These are phyloP conservation scores for Yueomyces sp. DNA, from an alignment of 1,139 yeast genomes.

Conservation along the genomic window DNA sequence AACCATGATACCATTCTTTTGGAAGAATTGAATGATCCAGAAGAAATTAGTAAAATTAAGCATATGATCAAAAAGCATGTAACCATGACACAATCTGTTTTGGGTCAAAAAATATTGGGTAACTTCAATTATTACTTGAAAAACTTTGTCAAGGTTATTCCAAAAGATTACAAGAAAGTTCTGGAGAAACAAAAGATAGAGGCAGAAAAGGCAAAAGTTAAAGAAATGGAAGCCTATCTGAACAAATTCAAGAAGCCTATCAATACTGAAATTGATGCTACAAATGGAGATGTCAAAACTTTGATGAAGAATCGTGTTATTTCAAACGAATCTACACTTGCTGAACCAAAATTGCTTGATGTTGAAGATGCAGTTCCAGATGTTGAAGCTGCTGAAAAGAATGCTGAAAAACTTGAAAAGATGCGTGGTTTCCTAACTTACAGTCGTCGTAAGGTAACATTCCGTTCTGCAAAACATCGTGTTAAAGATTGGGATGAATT, in stretches of 20 bases:
- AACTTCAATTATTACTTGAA: constrained; percentile 85
- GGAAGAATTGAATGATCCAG: constrained; percentile 65
- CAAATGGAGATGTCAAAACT: constrained; percentile 61
- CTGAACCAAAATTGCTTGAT: constrained; percentile 80
- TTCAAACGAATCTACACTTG: constrained; percentile 30
- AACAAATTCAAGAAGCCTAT: constrained; percentile 40
- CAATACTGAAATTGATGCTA: constrained; percentile 74
- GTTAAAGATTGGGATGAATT: constrained; percentile 89
- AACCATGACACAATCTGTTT: constrained; percentile 85
- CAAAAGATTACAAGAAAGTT: constrained; percentile 82
- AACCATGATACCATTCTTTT: constrained; percentile 77
- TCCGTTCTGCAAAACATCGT: constrained; percentile 67
- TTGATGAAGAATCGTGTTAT: constrained; percentile 28
- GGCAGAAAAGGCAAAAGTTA: constrained; percentile 39
- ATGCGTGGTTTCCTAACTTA: constrained; percentile 88
- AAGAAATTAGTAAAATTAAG: constrained; percentile 88
- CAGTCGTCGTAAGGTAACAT: constrained; percentile 76
- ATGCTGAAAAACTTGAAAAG: constrained; percentile 47
- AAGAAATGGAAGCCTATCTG: constrained; percentile 32
- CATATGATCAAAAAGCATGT: constrained; percentile 91
- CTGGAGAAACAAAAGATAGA: constrained; percentile 50
- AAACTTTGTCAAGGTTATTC: constrained; percentile 87
- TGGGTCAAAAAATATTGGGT: constrained; percentile 70
- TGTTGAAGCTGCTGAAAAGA: constrained; percentile 48
- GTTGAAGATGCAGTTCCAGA: constrained; percentile 81